Conservation (phyloP, 768 basidiomycete species). For the Xerocomellus amylosporus region DNA sequence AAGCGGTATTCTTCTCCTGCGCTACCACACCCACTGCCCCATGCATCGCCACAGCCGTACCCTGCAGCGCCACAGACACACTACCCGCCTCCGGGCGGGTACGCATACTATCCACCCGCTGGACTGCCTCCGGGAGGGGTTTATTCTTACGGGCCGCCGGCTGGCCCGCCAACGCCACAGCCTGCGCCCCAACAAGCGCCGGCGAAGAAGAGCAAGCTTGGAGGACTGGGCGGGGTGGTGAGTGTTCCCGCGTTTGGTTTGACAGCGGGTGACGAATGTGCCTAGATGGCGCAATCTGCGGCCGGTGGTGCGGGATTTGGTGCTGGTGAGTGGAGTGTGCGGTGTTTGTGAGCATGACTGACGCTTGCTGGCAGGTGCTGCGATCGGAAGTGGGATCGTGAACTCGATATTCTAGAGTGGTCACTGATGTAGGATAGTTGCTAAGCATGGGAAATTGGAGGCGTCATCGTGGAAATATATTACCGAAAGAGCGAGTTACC, state of each 20-base stretch:
- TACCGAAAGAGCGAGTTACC: conserved; percentile 20
- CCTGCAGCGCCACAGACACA: conserved; percentile 11
- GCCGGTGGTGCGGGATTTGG: conserved; percentile 49
- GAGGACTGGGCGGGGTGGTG: conserved; percentile 40
- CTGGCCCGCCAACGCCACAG: conserved; percentile 41
- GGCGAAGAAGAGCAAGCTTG: conserved; percentile 38
- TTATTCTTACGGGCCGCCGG: conserved; percentile 19
- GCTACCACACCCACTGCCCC: conserved; percentile 15
- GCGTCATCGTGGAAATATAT: conserved; percentile 20
- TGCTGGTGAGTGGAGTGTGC: conserved; percentile 31
- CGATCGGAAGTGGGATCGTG: conserved; percentile 43
- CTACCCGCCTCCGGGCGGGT: conserved; percentile 11
- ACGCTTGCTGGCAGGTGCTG: conserved; percentile 35
- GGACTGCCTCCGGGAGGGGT: conserved; percentile 15
- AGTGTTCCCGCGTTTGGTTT: conserved; percentile 4
- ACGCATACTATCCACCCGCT: conserved; percentile 11
- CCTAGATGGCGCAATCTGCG: conserved; percentile 33
- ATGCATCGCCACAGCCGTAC: conserved; percentile 16
- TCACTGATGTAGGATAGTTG: conserved; percentile 10
- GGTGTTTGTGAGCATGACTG: not conserved
- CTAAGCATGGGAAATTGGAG: conserved; percentile 19
- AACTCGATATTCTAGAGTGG: conserved; percentile 44
- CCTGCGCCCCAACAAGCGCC: conserved; percentile 30
- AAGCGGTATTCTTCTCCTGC: conserved; percentile 19
- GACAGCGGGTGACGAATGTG: not conserved